Base-by-base conservation (phyloP, 352 stramenopile genomes). In the Globisporangium nunn region DNA sequence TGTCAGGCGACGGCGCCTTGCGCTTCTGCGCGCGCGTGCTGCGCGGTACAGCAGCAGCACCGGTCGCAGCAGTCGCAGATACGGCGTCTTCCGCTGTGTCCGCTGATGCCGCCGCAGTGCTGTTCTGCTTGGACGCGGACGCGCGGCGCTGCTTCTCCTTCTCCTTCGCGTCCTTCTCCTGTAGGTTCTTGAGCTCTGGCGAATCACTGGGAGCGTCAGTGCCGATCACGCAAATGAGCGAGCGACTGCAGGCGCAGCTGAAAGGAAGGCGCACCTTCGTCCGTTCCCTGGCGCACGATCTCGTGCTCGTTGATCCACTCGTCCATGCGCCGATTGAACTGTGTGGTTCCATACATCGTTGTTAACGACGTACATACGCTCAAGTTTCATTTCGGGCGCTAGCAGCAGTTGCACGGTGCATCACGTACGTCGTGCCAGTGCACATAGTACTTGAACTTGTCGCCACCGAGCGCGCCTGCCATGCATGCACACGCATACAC, bases 281-380 rank as follows among this genome's bases (percentile, higher is more conserved):
- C 81, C 0, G 81, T 89, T 23, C 79, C 81, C 43, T 74, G 64
- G 30, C 82, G 79, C 39, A 92, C 71, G 55, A 95, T 80, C 56
- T 95, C 85, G 58, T 81, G 67, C 55, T 85, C 79, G 54, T 87
- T 83, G 66, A 95, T 91, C 85, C 85, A 95, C 52, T 91, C 80
- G 68, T 95, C 85, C 85, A 95, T 95, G 45, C 85, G 81, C 40
- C 85, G 82, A 59, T 95, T 95, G 56, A 90, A 90, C 84, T 92
- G 46, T 33, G 10, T 54, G 33, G 23, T 23, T 15, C 46, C 12
- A 14, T 14, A 6, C 46, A 23, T 18, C 6, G 14, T 48, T 37
- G 18, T 35, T 23, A 23, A 23, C 23, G 37, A 15, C 8, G 30
- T 51, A 49, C 14, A 28, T 33, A 56, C 35, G 46, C 30, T 41